Conservation (phyloP, 441 rosid genomes). For the Omphalea diandra region DNA sequence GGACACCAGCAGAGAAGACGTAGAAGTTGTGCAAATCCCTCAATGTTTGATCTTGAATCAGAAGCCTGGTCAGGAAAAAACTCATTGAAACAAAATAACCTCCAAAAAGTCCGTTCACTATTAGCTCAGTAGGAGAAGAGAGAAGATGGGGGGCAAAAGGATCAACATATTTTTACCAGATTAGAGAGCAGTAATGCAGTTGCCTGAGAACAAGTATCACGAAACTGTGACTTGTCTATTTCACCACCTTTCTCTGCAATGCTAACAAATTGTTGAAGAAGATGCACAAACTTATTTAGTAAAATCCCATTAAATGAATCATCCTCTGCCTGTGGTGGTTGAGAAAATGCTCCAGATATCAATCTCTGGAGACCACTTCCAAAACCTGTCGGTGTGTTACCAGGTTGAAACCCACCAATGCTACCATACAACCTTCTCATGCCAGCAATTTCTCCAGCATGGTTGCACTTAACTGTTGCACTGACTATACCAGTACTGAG, state of each 20-base stretch:
- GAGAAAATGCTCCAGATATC: constrained; percentile 93
- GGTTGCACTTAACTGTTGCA: constrained; percentile 95
- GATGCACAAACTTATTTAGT: constrained; percentile 76
- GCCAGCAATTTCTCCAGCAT: constrained; percentile 99
- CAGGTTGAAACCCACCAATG: constrained; percentile 90
- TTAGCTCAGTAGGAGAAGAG: background rate
- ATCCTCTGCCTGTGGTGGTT: constrained; percentile 63
- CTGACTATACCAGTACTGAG: constrained; percentile 93
- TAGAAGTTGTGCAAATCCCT: constrained; percentile 88
- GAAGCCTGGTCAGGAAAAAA: constrained; percentile 48
- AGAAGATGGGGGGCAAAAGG: constrained; percentile 14
- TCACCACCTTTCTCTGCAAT: constrained; percentile 88
- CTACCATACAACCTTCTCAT: constrained; percentile 95
- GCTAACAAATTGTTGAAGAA: constrained; percentile 92
- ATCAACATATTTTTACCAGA: constrained; percentile 53
- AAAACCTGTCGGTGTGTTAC: constrained; percentile 50
- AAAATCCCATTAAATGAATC: constrained; percentile 89
- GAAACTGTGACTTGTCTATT: constrained; percentile 84
- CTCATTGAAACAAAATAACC: constrained; percentile 12
- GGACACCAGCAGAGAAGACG: constrained; percentile 99
- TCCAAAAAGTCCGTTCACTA: background rate
- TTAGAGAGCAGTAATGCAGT: constrained; percentile 92
- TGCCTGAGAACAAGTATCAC: constrained; percentile 92
- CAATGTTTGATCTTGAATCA: constrained; percentile 71
- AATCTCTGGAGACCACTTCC: constrained; percentile 82